Evolutionary conservation across 768 basidiomycete species (phyloP).

Genomic region (Termitomyces eurrhizus): DNA sequence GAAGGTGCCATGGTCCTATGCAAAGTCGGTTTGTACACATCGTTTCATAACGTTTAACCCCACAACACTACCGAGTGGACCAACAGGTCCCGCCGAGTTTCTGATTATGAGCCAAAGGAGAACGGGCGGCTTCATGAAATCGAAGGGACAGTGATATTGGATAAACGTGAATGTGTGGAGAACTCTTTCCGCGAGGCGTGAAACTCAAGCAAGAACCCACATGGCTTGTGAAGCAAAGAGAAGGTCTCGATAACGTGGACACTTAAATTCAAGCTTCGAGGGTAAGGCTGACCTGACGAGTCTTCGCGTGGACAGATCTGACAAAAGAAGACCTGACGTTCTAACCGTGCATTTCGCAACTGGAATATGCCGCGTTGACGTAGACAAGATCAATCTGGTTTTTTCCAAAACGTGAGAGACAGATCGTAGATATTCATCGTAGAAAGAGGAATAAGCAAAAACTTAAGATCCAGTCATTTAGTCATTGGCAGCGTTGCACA

Average conservation of each 20-base stretch:
- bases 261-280: background rate
- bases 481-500: background rate
- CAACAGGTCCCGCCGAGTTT: background rate
- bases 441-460: background rate
- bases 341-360: too few species aligned
- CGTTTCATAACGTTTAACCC: background rate
- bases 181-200: background rate
- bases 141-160: background rate
- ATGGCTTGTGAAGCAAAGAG: background rate
- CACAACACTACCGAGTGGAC: background rate
- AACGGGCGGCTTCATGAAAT: background rate
- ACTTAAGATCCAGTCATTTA: background rate
- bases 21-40: background rate
- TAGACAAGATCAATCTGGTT: background rate
- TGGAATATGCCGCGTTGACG: background rate
- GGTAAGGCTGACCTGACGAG: background rate
- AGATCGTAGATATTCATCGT: background rate
- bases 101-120: background rate
- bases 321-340: background rate
- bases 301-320: background rate
- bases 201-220: constrained; percentile 1
- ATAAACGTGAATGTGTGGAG: background rate
- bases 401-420: background rate
- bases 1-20: background rate
- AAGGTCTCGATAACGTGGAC: background rate